phyloP scores from a whole-genome alignment of 2,329 filamentous ascomycete genomes.

The Aspergillus sp. region DNA sequence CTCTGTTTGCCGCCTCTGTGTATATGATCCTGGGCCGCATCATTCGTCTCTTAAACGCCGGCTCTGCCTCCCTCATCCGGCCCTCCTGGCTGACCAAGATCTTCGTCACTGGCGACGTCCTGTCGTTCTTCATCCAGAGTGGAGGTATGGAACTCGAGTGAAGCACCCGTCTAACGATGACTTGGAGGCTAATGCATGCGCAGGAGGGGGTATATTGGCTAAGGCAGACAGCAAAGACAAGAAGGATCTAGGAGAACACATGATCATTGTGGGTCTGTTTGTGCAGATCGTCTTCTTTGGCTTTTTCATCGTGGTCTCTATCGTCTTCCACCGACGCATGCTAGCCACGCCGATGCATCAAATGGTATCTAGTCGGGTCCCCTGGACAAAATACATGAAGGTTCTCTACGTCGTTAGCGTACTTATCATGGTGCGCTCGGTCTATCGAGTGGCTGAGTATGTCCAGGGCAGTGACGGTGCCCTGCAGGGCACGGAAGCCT shows the following conservation, averaged over 20 bases:
- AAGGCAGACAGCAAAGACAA: constrained; percentile 1
- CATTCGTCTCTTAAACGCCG: constrained; percentile 33
- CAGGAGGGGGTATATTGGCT: constrained; percentile 1
- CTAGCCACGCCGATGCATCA: constrained; percentile 11
- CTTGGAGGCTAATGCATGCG: constrained; percentile 12
- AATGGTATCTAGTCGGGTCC: constrained; percentile 8
- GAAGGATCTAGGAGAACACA: not conserved
- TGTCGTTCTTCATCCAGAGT: constrained; percentile 34
- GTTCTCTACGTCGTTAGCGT: constrained; percentile 20
- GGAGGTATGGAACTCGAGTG: constrained; percentile 18
- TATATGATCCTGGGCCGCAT: constrained; percentile 43
- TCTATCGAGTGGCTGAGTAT: constrained; percentile 52
- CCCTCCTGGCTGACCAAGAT: constrained; percentile 39
- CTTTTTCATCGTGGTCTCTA: constrained; percentile 22
- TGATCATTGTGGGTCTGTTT: constrained; percentile 23
- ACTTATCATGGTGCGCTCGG: constrained; percentile 44
- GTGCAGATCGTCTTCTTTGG: constrained; percentile 28
- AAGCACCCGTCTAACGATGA: not conserved
- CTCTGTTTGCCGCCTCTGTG: constrained; percentile 42
- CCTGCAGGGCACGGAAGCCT: constrained; percentile 41
- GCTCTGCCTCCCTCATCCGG: constrained; percentile 31
- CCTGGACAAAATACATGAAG: constrained; percentile 16
- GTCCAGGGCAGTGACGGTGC: constrained; percentile 42
- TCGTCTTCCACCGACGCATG: constrained; percentile 24
- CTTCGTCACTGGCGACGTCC: constrained; percentile 34